phyloP scores from a whole-genome alignment of 768 basidiomycete species.

The Auriculariales sp. region DNA sequence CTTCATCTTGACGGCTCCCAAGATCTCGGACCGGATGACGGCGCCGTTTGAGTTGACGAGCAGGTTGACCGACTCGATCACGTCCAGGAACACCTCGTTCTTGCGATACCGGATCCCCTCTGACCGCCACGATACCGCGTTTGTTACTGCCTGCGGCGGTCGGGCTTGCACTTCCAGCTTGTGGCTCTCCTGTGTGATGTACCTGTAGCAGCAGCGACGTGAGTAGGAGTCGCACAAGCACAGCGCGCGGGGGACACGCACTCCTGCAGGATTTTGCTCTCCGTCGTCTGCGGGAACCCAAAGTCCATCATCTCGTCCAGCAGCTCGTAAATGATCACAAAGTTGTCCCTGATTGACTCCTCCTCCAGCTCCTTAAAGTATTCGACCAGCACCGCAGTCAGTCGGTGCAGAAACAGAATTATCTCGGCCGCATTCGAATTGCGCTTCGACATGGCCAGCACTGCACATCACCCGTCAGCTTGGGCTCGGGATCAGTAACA shows the following conservation, averaged over 20 bases:
- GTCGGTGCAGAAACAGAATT: conserved; percentile 89
- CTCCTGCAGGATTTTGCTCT: conserved; percentile 98
- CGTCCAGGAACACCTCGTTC: conserved; percentile 98
- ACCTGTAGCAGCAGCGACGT: conserved; percentile 29
- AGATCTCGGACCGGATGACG: conserved; percentile 91
- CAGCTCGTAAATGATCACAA: conserved; percentile 97
- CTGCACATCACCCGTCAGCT: conserved; percentile 24
- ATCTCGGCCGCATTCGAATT: conserved; percentile 94
- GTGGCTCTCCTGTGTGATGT: conserved; percentile 97
- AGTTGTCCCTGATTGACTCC: conserved; percentile 97
- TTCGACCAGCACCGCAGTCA: conserved; percentile 84
- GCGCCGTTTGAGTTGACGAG: conserved; percentile 94
- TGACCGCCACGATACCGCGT: conserved; percentile 96
- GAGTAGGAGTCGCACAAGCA: background rate
- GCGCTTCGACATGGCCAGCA: conserved; percentile 88
- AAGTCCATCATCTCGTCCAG: conserved; percentile 99
- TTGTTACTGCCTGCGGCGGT: conserved; percentile 93
- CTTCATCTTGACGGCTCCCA: conserved; percentile 99
- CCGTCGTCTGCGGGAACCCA: conserved; percentile 96
- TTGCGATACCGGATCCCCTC: conserved; percentile 96
- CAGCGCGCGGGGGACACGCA: conserved; percentile 21
- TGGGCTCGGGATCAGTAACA: background rate
- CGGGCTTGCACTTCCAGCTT: conserved; percentile 88
- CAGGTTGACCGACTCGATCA: conserved; percentile 94
- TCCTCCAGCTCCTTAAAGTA: conserved; percentile 99